Conservation (phyloP, 2,329 filamentous ascomycete species). For the Hirsutella thompsonii region DNA sequence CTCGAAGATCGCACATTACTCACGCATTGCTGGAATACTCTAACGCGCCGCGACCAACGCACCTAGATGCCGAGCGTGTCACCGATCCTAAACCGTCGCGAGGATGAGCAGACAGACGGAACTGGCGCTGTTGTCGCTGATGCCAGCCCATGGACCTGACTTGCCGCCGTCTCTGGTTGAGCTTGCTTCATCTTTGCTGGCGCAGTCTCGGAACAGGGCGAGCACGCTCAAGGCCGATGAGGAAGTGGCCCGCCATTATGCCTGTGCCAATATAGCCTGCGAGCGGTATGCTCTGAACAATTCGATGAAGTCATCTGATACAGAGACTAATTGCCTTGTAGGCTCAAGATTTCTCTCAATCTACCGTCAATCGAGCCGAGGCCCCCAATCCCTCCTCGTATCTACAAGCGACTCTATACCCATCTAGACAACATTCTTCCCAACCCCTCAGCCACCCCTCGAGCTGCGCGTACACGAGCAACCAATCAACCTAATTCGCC, state of each 20-base stretch:
- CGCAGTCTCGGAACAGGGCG: constrained; percentile 68
- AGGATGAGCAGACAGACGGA: constrained; percentile 59
- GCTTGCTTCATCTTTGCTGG: constrained; percentile 59
- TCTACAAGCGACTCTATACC: constrained; percentile 73
- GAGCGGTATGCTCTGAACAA: constrained; percentile 44
- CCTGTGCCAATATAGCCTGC: constrained; percentile 81
- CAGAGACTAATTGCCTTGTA: constrained; percentile 16
- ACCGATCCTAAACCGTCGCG: background rate
- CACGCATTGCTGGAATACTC: too few relatives aligned
- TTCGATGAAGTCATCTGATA: background rate
- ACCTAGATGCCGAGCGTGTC: too few relatives aligned
- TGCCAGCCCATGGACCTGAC: constrained; percentile 58
- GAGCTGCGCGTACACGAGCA: constrained; percentile 17
- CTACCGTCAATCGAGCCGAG: constrained; percentile 64
- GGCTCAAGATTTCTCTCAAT: constrained; percentile 63
- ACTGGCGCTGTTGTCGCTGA: constrained; percentile 56
- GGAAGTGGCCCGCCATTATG: constrained; percentile 74
- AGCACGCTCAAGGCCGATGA: constrained; percentile 72
- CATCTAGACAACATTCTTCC: constrained; percentile 67
- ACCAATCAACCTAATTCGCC: constrained; percentile 20
- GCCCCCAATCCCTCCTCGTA: constrained; percentile 64
- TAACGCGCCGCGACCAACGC: too few relatives aligned
- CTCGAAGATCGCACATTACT: too few relatives aligned
- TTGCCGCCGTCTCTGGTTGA: constrained; percentile 59
- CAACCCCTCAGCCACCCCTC: constrained; percentile 20